A percentile compares a stretch with the other conserved stretches of the same genome.
Evolutionary conservation across 73 alveolate species (phyloP).

Genomic region (Paramecium biaurelia): DNA sequence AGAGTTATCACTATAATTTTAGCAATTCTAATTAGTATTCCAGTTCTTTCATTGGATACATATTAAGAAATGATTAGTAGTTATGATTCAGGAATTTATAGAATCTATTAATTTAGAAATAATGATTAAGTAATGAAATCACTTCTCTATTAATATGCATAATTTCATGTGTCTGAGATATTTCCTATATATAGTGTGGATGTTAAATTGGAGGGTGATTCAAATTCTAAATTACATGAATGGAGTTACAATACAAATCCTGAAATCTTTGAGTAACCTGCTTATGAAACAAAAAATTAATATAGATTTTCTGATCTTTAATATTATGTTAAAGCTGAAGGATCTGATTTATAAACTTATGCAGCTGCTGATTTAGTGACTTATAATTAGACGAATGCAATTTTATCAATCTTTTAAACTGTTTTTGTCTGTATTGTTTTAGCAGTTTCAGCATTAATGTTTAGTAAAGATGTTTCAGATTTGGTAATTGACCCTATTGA

Average conservation of each 20-base stretch:
- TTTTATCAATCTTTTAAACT: constrained; percentile 76
- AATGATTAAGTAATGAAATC: not conserved
- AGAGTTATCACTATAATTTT: constrained; percentile 89
- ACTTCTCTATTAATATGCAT: not conserved
- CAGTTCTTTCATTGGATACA: constrained; percentile 70
- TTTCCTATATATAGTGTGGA: not conserved
- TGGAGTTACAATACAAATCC: not conserved
- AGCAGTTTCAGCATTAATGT: constrained; percentile 72
- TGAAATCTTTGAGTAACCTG: not conserved
- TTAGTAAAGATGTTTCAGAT: constrained; percentile 77
- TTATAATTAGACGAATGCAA: constrained; percentile 68
- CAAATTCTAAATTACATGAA: not conserved
- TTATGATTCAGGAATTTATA: constrained; percentile 52
- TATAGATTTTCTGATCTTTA: constrained; percentile 28
- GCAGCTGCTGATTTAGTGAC: constrained; percentile 67
- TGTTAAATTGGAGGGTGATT: not conserved
- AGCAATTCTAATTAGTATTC: constrained; percentile 78
- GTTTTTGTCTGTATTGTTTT: constrained; percentile 71
- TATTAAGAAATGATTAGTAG: constrained; percentile 66
- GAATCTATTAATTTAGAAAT: not conserved
- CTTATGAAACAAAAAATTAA: not conserved
- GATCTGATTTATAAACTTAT: not conserved
- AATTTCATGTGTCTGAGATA: not conserved
- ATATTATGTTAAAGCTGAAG: not conserved
- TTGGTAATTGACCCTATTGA: constrained; percentile 85